Evolutionary conservation across 2,329 filamentous ascomycete species (phyloP), one percentile per base, ranked within the genome.

Genomic region (Trichoderma guizhouense): DNA sequence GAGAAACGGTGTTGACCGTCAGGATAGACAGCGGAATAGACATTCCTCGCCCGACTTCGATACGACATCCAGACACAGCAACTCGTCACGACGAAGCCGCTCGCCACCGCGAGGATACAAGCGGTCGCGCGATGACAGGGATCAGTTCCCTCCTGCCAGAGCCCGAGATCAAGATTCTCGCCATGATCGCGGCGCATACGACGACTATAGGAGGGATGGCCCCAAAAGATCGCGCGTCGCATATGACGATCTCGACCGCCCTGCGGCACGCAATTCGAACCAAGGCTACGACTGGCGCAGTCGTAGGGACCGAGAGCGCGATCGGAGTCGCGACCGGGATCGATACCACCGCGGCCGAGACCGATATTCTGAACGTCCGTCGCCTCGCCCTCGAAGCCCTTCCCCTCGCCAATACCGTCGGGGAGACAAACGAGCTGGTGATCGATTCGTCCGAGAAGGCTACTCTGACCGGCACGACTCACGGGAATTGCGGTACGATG

Each of bases 1-100:
- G 88, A 88, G 90, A 91, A 91, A 86, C 89, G 90, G 88, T 89
- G 91, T 97, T 97, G 93, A 97, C 93, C 92, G 92, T 89, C 90
- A 87, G 88, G 89, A 92, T 92, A 97, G 94, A 95, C 87, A 84
- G 84, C 89, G 87, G 83, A 86, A 83, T 81, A 88, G 86, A 86
- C 80, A 84, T 77, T 87, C 88, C 79, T 89, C 89, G 74, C 88
- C 88, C 76, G 87, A 88, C 58, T 79, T 83, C 83, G 84, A 84
- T 79, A 78, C 82, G 75, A 80, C 80, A 74, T 81, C 84, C 62
- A 84, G 82, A 78, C 77, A 82, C 76, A 83, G 80, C 77, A 79
- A 78, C 75, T 80, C 80, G 21, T 79, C 80, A 69, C 84, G 85
- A 77, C 84, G 84, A 76, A 87, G 84, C 79, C 84, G 86, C 77